Evolutionary conservation across 2,329 filamentous ascomycete genomes (phyloP), one percentile per base, ranked within the genome.

Genomic region (Penicillium sp.): DNA sequence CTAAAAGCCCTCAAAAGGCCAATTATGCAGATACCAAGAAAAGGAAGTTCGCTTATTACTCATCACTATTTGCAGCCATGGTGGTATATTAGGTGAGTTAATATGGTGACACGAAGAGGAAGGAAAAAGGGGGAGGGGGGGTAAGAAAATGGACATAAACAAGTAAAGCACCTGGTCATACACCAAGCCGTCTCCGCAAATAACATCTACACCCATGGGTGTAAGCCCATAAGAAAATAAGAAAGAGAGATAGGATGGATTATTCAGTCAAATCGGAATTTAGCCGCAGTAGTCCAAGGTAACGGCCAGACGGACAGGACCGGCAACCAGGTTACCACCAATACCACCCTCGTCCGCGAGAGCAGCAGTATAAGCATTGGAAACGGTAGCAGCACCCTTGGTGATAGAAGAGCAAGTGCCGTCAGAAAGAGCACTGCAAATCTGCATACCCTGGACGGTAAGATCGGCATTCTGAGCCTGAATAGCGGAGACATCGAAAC

Each of bases 401-500:
- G 68, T 69, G 35, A 76, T 70, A 9, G 62, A 61, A 3, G 74
- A 76, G 68, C 74, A 77, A 51, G 60, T 66, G 0, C 61, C 59
- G 6, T 65, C 58, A 1, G 24, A 13, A 16, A 60, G 44, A 2
- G 44, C 61, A 54, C 71, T 64, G 55, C 74, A 76, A 43, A 77
- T 75, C 57, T 68, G 61, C 74, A 77, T 76, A 11, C 74, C 74
- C 63, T 75, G 71, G 35, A 76, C 67, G 2, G 58, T 47, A 39
- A 68, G 16, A 9, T 60, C 66, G 9, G 72, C 69, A 11, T 71
- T 63, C 67, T 75, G 70, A 2, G 74, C 70, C 40, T 67, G 57
- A 43, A 77, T 76, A 19, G 69, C 71, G 2, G 72, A 74, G 22
- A 74, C 72, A 55, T 75, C 73, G 43, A 71, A 75, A 10, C 72